Base-by-base conservation (phyloP, 106 monocot species). In the Apostasia shenzhenica region DNA sequence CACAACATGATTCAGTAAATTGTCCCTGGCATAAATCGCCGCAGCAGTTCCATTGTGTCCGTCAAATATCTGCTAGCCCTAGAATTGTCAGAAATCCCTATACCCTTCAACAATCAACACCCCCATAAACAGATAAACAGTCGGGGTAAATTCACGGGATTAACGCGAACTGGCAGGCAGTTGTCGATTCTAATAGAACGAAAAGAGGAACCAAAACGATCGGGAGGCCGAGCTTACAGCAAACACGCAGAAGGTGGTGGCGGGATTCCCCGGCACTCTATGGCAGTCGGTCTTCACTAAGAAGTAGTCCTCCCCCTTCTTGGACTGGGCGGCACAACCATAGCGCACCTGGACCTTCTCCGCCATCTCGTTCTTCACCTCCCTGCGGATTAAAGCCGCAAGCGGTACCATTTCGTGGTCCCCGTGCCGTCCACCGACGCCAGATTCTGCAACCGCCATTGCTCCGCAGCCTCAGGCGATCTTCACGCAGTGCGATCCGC, bases 21-120 rank as follows among this genome's bases (percentile, higher is more conserved):
- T 75, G 50, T 88, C 88, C 59, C 68, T 81, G 1, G 84, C 63
- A 66, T 63, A 88, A 68, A 84, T 75, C 5, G 88, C 88, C 0
- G 88, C 88, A 11, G 88, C 78, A 76, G 68, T 77, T 12, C 88
- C 88, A 72, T 84, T 88, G 79, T 88, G 88, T 9, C 88, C 88
- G 46, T 88, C 88, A 72, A 88, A 88, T 4, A 84, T 74, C 88
- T 88, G 79, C 48, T 41, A 51, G 5, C 26, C 48, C 65, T 8
- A 4, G 50, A 50, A 5, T 50, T 8, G 0, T 48, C 8, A 48
- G 7, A 60, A 42, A 1, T 3, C 60, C 42, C 1, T 41, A 40
- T 6, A 60, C 42, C 60, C 37, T 41, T 45, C 43, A 42, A 62
- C 2, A 8, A 11, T 11, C 2, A 43, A 62, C 62, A 2, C 1